Base-by-base conservation (phyloP, 2,329 filamentous ascomycete species). In the Calonectria henricotiae region DNA sequence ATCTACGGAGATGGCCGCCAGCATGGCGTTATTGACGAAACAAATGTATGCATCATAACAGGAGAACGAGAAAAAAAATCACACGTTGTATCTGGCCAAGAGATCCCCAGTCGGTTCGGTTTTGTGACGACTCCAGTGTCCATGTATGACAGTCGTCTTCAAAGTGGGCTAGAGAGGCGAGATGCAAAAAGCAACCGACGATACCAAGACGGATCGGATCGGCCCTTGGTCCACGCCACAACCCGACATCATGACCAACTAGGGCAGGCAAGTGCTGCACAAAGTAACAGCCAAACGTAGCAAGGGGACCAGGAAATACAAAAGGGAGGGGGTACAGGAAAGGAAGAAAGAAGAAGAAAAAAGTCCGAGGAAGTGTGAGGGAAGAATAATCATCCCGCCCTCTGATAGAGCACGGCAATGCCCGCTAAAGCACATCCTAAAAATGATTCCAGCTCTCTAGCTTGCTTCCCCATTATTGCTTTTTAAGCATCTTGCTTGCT, bases 191-290 rank as follows among this genome's bases (percentile, higher is more conserved):
- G 61, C 54, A 67, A 47, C 27, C 62, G 69, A 72, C 47, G 67
- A 73, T 63, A 72, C 73, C 43, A 70, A 73, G 71, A 73, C 76
- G 76, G 76, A 76, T 74, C 76, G 76, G 75, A 76, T 74, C 76
- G 76, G 75, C 74, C 76, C 76, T 78, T 76, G 75, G 65, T 71
- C 76, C 75, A 78, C 76, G 76, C 76, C 74, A 75, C 71, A 65
- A 55, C 54, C 49, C 49, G 51, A 61, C 35, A 64, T 30, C 62
- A 51, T 20, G 20, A 20, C 61, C 43, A 47, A 47, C 37, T 23
- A 41, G 39, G 35, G 61, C 25, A 51, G 30, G 60, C 37, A 58
- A 46, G 32, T 43, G 7, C 41, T 35, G 39, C 13, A 43, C 23
- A 30, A 64, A 27, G 23, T 25, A 39, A 13, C 44, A 49, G 25